phyloP scores from a whole-genome alignment of 1,139 yeast genomes.

The Suhomyces guaymorum region DNA sequence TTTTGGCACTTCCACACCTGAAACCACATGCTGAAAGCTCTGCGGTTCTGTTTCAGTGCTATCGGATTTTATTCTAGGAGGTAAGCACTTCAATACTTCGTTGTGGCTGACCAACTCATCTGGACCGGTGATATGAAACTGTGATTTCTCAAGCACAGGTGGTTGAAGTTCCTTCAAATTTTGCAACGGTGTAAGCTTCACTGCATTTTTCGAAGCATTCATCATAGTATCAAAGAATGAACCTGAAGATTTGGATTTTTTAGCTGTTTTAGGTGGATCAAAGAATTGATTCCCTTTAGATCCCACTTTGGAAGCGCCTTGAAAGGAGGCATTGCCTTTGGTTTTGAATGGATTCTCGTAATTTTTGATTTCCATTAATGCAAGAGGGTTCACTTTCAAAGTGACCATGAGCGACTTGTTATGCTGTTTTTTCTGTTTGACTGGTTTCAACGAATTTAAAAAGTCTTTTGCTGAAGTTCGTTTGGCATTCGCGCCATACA shows the following conservation, averaged over 20 bases:
- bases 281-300: constrained; percentile 14
- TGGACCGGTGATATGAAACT: constrained; percentile 19
- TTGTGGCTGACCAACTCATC: constrained; percentile 5
- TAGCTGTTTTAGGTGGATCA: constrained; percentile 14
- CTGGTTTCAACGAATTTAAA: constrained; percentile 13
- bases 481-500: constrained; percentile 21
- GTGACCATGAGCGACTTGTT: constrained; percentile 23
- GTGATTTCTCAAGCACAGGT: constrained; percentile 15
- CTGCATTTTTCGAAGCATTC: constrained; percentile 22
- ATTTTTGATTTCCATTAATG: constrained; percentile 28
- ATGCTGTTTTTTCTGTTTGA: constrained; percentile 11
- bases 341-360: constrained; percentile 36
- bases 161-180: constrained; percentile 22
- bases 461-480: constrained; percentile 25
- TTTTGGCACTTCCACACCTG: too few species aligned
- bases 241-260: constrained; percentile 3
- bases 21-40: too few species aligned
- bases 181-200: constrained; percentile 20
- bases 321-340: constrained; percentile 21
- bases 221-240: constrained; percentile 18
- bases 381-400: constrained; percentile 27
- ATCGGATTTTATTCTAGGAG: constrained; percentile 1
- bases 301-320: background rate
- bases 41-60: too few species aligned
- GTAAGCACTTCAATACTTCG: background rate